Base-by-base conservation (phyloP, 2,329 filamentous ascomycete genomes). In the Penicillium sp. region DNA sequence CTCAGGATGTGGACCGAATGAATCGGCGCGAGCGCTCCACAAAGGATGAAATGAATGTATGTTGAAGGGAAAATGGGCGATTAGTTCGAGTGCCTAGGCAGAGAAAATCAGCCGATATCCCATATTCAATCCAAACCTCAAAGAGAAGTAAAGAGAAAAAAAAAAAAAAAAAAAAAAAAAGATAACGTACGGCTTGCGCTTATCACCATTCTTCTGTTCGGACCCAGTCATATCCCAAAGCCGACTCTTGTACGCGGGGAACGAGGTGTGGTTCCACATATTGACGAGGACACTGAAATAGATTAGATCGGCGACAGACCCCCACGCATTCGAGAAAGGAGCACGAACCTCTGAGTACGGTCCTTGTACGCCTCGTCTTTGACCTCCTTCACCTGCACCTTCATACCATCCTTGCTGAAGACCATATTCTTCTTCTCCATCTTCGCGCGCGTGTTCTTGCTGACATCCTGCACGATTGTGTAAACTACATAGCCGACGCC, bases 361-460 rank as follows among this genome's bases (percentile, higher is more conserved):
- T 85, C 83, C 59, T 79, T 77, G 61, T 84, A 82, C 31, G 81
- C 76, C 72, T 86, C 84, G 4, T 78, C 74, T 24, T 71, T 73
- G 10, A 83, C 60, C 61, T 85, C 79, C 69, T 81, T 84, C 42
- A 86, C 79, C 1, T 80, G 81, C 8, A 86, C 82, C 57, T 81
- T 81, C 59, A 83, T 78, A 21, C 84, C 84, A 42, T 85, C 83
- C 64, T 80, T 82, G 2, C 79, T 79, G 64, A 85, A 80, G 10
- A 76, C 70, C 34, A 87, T 77, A 58, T 86, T 79, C 68, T 83
- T 83, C 74, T 83, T 83, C 71, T 86, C 82, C 79, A 86, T 81
- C 60, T 83, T 82, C 64, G 80, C 76, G 42, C 76, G 76, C 41
- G 82, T 83, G 57, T 78, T 78, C 56, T 81, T 75, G 54, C 79